Conservation (phyloP, 371 early-diverging fungal genomes). For the Parasitella parasitica region DNA sequence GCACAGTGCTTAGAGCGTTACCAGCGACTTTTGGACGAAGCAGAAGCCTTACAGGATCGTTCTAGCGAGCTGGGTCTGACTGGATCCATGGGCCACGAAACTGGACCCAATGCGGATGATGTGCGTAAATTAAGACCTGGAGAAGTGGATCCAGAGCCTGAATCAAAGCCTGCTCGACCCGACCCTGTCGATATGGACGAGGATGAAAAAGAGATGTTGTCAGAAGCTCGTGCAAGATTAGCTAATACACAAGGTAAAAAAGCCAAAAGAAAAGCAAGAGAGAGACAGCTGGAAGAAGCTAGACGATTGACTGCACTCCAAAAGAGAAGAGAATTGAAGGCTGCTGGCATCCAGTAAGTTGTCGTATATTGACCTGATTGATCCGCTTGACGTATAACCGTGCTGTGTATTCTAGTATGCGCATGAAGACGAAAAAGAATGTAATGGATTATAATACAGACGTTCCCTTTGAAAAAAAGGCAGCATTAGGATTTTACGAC, state of each 20-base stretch:
- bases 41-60: conserved; percentile 73
- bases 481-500: conserved; percentile 91
- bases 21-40: conserved; percentile 93
- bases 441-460: conserved; percentile 96
- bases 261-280: conserved; percentile 97
- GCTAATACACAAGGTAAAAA: conserved; percentile 99
- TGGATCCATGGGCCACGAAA: conserved; percentile 66
- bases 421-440: conserved; percentile 63
- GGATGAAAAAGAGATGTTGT: conserved; percentile 98
- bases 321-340: conserved; percentile 94
- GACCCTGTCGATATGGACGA: conserved; percentile 99
- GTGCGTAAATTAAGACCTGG: conserved; percentile 89
- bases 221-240: conserved; percentile 96
- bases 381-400: no score
- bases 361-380: no score
- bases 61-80: conserved; percentile 67
- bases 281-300: conserved; percentile 95
- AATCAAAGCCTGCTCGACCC: conserved; percentile 94
- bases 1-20: conserved; percentile 97
- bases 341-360: conserved; percentile 87
- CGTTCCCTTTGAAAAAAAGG: conserved; percentile 89
- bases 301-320: conserved; percentile 87
- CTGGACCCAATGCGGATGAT: conserved; percentile 77
- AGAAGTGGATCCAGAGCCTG: conserved; percentile 97
- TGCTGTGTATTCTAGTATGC: conserved; percentile 28